Conservation (phyloP, 129 eudicot genomes). For the Erigeron canadensis region DNA sequence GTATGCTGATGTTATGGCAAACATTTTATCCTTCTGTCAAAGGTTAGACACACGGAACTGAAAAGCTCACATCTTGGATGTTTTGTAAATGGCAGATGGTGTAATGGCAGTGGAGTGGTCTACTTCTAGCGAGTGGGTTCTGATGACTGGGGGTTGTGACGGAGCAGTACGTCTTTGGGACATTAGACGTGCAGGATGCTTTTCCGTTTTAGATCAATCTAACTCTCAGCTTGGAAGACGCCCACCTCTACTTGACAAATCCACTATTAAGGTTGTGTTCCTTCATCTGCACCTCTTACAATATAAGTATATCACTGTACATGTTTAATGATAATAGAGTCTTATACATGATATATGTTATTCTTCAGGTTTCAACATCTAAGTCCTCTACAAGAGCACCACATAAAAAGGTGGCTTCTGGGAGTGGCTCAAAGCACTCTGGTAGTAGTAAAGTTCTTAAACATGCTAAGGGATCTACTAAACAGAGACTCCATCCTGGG, state of each 20-base stretch:
- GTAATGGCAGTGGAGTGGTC: slow-evolving; percentile 98
- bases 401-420: slow-evolving; percentile 50
- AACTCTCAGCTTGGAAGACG: slow-evolving; percentile 93
- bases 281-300: slow-evolving; percentile 3
- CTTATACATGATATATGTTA: slow-evolving; percentile 4
- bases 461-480: slow-evolving; percentile 58
- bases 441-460: slow-evolving; percentile 36
- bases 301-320: slow-evolving; percentile 7
- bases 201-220: slow-evolving; percentile 85
- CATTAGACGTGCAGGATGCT: slow-evolving; percentile 95
- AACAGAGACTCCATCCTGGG: slow-evolving; percentile 94
- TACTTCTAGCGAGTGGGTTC: slow-evolving; percentile 88
- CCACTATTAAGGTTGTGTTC: slow-evolving; percentile 55
- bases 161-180: slow-evolving; percentile 99
- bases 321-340: slow-evolving; percentile 3
- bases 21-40: slow-evolving; percentile 18
- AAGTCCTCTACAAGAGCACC: slow-evolving; percentile 53
- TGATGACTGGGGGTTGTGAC: slow-evolving; percentile 97
- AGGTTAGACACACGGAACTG: slow-evolving; percentile 2
- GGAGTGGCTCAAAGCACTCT: slow-evolving; percentile 57
- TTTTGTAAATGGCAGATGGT: slow-evolving; percentile 62
- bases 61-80: neutral
- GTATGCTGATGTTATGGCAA: slow-evolving; percentile 46
- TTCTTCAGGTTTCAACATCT: slow-evolving; percentile 50
- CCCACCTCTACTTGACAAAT: slow-evolving; percentile 53